Conservation (phyloP, 371 early-diverging fungal species). For the Mortierella sp. region DNA sequence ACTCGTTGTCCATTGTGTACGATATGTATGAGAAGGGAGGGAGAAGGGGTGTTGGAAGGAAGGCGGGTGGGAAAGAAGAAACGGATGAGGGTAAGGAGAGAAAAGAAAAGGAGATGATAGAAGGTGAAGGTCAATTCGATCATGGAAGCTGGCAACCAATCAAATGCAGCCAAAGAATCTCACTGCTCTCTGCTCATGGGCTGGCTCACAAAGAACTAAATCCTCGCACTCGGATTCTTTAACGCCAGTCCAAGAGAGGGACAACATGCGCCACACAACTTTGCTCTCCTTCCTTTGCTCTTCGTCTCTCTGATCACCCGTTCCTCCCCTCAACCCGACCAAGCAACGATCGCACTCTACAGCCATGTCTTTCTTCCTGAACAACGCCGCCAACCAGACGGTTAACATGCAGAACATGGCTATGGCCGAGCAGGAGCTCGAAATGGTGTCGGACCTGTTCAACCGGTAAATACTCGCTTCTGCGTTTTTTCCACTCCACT, state of each 20-base stretch:
- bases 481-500: no score
- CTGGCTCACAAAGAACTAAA: background rate
- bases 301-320: background rate
- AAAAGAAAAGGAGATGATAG: constrained; percentile 19
- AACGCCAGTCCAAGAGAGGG: background rate
- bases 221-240: background rate
- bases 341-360: background rate
- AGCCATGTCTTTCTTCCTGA: constrained; percentile 54
- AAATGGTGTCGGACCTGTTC: constrained; percentile 85
- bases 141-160: constrained; percentile 27
- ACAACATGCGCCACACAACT: constrained; percentile 7
- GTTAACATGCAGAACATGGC: constrained; percentile 81
- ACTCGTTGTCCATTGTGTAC: constrained; percentile 55
- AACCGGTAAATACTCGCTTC: constrained; percentile 63
- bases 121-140: constrained; percentile 1
- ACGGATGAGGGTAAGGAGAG: constrained; percentile 22
- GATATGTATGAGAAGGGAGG: constrained; percentile 4
- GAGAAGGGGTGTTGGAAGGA: constrained; percentile 1
- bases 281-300: background rate
- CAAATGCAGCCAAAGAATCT: constrained; percentile 35
- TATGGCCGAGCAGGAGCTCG: constrained; percentile 86
- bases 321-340: background rate
- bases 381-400: constrained; percentile 59
- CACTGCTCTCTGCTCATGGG: background rate
- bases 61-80: constrained; percentile 14